phyloP scores from a whole-genome alignment of 768 basidiomycete species.

The Collybia sp. region DNA sequence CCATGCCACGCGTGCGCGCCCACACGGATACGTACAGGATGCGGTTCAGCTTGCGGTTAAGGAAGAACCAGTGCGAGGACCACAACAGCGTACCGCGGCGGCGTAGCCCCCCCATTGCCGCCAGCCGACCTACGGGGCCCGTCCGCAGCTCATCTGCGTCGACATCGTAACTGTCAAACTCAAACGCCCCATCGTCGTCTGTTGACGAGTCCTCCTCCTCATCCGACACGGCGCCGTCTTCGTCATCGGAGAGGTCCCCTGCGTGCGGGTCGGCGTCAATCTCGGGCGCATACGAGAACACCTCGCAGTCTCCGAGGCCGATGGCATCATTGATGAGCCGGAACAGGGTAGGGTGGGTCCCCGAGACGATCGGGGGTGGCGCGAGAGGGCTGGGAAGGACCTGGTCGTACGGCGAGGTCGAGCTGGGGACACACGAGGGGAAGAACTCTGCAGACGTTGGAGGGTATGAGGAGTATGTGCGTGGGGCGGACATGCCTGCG shows the following conservation, averaged over 20 bases:
- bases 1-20: constrained; percentile 69
- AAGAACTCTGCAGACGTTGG: constrained; percentile 69
- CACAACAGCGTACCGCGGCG: constrained; percentile 82
- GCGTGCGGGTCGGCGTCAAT: constrained; percentile 94
- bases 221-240: constrained; percentile 64
- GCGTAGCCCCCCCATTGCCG: constrained; percentile 35
- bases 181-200: constrained; percentile 69
- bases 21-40: constrained; percentile 90
- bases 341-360: constrained; percentile 86
- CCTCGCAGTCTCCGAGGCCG: constrained; percentile 87
- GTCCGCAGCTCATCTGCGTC: constrained; percentile 58
- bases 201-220: constrained; percentile 67
- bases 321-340: constrained; percentile 88
- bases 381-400: constrained; percentile 59
- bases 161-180: constrained; percentile 78
- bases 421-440: constrained; percentile 69
- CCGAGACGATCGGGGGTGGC: constrained; percentile 69
- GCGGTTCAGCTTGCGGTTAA: constrained; percentile 89
- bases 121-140: no score
- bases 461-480: constrained; percentile 86
- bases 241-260: constrained; percentile 73
- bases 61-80: constrained; percentile 97
- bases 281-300: constrained; percentile 92
- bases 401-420: constrained; percentile 62
- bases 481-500: constrained; percentile 61